Conservation (phyloP, 768 basidiomycete species). For the Hygrocybe coccinea region DNA sequence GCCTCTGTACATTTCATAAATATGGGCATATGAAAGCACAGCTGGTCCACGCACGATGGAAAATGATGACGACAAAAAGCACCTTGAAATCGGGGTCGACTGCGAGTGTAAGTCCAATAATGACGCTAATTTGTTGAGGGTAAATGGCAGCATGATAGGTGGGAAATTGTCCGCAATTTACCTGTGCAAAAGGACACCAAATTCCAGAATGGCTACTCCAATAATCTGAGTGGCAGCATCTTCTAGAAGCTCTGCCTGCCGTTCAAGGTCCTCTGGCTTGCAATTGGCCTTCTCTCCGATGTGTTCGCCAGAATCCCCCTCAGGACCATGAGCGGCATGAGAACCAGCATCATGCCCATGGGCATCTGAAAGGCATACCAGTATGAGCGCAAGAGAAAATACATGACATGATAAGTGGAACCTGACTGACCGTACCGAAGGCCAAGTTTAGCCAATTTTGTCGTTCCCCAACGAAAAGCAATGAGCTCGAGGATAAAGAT, state of each 20-base stretch:
- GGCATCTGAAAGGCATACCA: slow-evolving; percentile 39
- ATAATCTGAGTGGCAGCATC: slow-evolving; percentile 64
- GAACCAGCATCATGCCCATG: slow-evolving; percentile 61
- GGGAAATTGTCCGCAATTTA: slow-evolving; percentile 14
- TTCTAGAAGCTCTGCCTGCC: slow-evolving; percentile 21
- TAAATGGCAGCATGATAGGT: neutral
- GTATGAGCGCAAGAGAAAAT: neutral
- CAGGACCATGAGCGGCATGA: slow-evolving; percentile 70
- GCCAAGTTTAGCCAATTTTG: slow-evolving; percentile 64
- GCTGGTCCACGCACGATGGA: slow-evolving; percentile 68
- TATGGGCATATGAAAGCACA: too few relatives aligned
- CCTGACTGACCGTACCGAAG: slow-evolving; percentile 49
- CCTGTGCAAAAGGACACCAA: slow-evolving; percentile 88
- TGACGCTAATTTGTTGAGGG: slow-evolving; percentile 41
- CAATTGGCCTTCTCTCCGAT: neutral
- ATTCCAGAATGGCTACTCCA: slow-evolving; percentile 88
- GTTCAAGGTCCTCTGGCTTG: neutral
- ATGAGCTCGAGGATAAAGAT: slow-evolving; percentile 84
- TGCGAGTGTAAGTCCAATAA: slow-evolving; percentile 90
- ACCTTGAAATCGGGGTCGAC: slow-evolving; percentile 75
- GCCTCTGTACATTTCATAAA: slow-evolving; percentile 50
- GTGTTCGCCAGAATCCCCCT: slow-evolving; percentile 24
- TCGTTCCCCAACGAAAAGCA: slow-evolving; percentile 82
- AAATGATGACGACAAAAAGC: slow-evolving; percentile 85
- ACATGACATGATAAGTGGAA: neutral